A percentile compares a stretch with the other conserved stretches of the same genome.
phyloP scores from a whole-genome alignment of 352 stramenopile species.

The Pythium coloratum region DNA sequence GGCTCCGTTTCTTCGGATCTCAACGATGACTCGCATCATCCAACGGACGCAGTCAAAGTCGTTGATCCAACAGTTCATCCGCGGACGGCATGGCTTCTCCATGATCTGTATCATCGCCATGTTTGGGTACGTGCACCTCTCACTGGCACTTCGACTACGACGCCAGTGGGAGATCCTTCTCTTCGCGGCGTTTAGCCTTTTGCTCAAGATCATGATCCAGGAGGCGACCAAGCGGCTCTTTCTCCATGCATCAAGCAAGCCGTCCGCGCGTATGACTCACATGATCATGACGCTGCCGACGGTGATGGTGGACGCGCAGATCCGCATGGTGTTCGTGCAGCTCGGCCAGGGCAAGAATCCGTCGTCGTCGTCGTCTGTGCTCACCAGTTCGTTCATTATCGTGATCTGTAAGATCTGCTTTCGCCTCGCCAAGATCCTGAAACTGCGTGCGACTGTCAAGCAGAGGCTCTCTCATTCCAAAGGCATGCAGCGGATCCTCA shows the following conservation, averaged over 20 bases:
- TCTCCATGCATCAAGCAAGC: slow-evolving; percentile 19
- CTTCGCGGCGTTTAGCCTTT: slow-evolving; percentile 30
- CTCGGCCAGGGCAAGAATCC: slow-evolving; percentile 13
- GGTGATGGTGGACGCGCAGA: slow-evolving; percentile 34
- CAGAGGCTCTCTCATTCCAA: slow-evolving; percentile 27
- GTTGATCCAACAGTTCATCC: slow-evolving; percentile 11
- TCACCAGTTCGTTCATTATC: slow-evolving; percentile 27
- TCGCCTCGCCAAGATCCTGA: slow-evolving; percentile 36
- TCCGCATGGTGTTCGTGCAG: slow-evolving; percentile 40
- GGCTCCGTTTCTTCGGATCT: slow-evolving; percentile 10
- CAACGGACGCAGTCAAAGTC: slow-evolving; percentile 8
- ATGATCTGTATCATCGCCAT: slow-evolving; percentile 19
- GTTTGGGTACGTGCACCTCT: slow-evolving; percentile 32
- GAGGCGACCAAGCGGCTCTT: slow-evolving; percentile 32
- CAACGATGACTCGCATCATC: slow-evolving; percentile 16
- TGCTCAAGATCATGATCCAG: slow-evolving; percentile 36
- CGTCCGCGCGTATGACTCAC: slow-evolving; percentile 29
- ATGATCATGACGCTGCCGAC: slow-evolving; percentile 35
- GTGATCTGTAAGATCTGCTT: slow-evolving; percentile 37
- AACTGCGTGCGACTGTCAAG: slow-evolving; percentile 28
- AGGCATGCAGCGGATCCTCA: slow-evolving; percentile 32
- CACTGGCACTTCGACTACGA: slow-evolving; percentile 17
- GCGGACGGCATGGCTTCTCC: slow-evolving; percentile 11
- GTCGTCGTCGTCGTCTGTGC: slow-evolving; percentile 15
- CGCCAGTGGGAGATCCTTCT: slow-evolving; percentile 31